Base-by-base conservation (phyloP, 495 filamentous ascomycete genomes). In the Filosporella fistucella region DNA sequence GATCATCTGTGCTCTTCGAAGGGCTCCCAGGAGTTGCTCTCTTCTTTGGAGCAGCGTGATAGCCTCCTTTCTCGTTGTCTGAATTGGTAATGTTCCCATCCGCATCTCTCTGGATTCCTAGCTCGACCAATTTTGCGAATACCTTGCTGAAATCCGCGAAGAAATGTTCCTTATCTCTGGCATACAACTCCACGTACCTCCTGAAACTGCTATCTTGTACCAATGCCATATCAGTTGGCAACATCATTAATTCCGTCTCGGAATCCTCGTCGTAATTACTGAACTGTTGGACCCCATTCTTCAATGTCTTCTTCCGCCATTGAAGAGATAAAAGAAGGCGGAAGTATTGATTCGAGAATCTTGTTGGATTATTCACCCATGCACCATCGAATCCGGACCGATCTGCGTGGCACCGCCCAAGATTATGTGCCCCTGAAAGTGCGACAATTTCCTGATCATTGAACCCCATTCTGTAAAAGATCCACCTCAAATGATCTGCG, bases 401-500 rank as follows among this genome's bases (percentile, higher is more conserved):
- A 55, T 82, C 76, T n/a, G 47, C 59, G 54, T 82, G 78, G 58
- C 77, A 80, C n/a, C 79, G 68, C 1, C 77, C 77, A 4, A 82
- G 63, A 47, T 73, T 82, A 52, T 82, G 78, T 45, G 77, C 80
- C n/a, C 80, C 78, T 10, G 68, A 52, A 56, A 82, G 49, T 18
- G 77, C 79, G 2, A 84, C 79, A 37, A 82, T 81, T 63, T 84
- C 77, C 56, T 73, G 75, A 53, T 84, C 77, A 51, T 72, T 70
- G 64, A 82, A 82, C n/a, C 79, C 77, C 79, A 82, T 82, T 20
- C 77, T 71, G 56, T 74, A 66, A 61, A 82, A 82, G 58, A 84
- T 71, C 51, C 61, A 62, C 2, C 79, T 69, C 38, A 84, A 53
- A 54, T 84, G 77, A 20, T 76, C 76, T 16, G 77, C 68, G 28